Evolutionary conservation across 2,329 filamentous ascomycete genomes (phyloP).

Genomic region (Ploettnerulaceae sp.): DNA sequence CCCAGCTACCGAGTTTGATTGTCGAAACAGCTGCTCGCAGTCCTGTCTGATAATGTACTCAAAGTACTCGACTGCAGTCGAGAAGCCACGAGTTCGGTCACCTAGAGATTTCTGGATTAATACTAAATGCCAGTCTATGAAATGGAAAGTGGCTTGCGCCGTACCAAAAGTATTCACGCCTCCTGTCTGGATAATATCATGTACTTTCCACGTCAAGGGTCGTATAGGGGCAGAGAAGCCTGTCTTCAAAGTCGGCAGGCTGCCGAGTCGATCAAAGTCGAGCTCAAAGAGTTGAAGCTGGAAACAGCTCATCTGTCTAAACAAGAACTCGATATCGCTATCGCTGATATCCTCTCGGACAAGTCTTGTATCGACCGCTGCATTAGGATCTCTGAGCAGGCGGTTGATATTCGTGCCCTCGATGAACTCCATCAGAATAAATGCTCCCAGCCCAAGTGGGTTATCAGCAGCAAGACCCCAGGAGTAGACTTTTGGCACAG

Average conservation of each 20-base stretch:
- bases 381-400: slow-evolving; percentile 11
- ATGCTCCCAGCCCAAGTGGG: slow-evolving; percentile 11
- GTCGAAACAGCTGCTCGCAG: slow-evolving; percentile 34
- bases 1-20: slow-evolving; percentile 34
- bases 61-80: slow-evolving; percentile 17
- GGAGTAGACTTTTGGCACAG: slow-evolving; percentile 7
- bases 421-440: slow-evolving; percentile 17
- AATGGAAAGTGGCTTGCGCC: neutral
- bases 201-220: slow-evolving; percentile 35
- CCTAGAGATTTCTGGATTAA: slow-evolving; percentile 8
- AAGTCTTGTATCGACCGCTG: slow-evolving; percentile 8
- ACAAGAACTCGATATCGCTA: slow-evolving; percentile 14
- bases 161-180: slow-evolving; percentile 29
- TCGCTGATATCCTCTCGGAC: slow-evolving; percentile 16
- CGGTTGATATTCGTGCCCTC: slow-evolving; percentile 13
- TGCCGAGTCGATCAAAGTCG: slow-evolving; percentile 17
- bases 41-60: slow-evolving; percentile 33
- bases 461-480: slow-evolving; percentile 16
- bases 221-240: slow-evolving; percentile 20
- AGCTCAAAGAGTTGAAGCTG: slow-evolving; percentile 18
- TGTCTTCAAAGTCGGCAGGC: slow-evolving; percentile 10
- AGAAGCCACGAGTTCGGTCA: slow-evolving; percentile 15
- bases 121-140: neutral
- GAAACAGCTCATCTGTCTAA: slow-evolving; percentile 14
- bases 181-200: slow-evolving; percentile 33